Evolutionary conservation across 2,329 filamentous ascomycete genomes (phyloP), one percentile per base, ranked within the genome.

Genomic region (Ceratocystiopsis minuta): DNA sequence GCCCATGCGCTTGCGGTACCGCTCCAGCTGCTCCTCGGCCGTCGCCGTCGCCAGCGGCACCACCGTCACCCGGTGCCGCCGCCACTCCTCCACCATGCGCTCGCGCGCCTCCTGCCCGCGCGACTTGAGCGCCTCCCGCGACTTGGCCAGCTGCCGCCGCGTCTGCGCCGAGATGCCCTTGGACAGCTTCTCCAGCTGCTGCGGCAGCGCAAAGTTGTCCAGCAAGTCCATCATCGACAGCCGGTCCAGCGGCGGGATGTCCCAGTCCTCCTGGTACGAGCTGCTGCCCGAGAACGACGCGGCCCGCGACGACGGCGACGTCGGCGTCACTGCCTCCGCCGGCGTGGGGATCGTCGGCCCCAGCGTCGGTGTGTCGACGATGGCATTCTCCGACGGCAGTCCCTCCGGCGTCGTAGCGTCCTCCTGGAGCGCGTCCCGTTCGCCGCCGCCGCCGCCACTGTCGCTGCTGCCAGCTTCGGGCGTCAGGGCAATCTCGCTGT

Each of bases 41-140:
- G 83, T 78, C 3, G 86, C 86, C 24, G 24, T 28, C 24, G 24
- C 4, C 24, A 28, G 24, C 24, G 24, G 24, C 24, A 28, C 11
- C 24, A 28, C 24, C 24, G 24, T 28, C 11, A 92, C 75, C 34
- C 87, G 75, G 42, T 82, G 80, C 5, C 24, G 24, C 45, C 84
- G 77, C 85, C 84, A 93, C 64, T 96, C 84, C 50, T 92, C 87
- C 18, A 96, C 80, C 54, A 96, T 85, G 46, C 82, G 79, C 50
- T 92, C 80, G 54, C 79, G 83, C n/a, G 88, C 87, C 51, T 75
- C 74, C 53, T 79, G 68, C 39, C 86, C 79, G 49, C 72, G 78
- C 16, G 75, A 76, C 57, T 83, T 84, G 47, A 94, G 61, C 45
- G 75, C 85, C 56, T 90, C 80, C 52, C 82, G 75, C 46, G 90